Conservation (phyloP, 2,329 filamentous ascomycete species). For the Cordyceps cicadae region DNA sequence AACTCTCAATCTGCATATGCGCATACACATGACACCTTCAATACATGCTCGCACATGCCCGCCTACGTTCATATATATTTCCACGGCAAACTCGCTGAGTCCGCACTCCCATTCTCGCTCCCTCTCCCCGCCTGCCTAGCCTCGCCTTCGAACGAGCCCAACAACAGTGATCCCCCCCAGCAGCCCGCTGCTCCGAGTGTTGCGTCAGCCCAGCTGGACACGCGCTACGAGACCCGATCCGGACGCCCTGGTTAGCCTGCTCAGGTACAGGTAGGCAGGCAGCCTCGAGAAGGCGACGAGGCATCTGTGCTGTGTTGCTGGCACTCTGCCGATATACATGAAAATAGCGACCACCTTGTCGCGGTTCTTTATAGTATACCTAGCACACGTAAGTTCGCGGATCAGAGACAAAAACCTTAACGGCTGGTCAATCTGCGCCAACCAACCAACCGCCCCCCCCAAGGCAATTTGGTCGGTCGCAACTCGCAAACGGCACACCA, state of each 20-base stretch:
- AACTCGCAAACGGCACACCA: background rate
- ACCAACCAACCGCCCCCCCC: background rate
- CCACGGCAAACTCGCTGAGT: background rate
- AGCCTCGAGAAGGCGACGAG: background rate
- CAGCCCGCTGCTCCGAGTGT: background rate
- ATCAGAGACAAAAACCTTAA: background rate
- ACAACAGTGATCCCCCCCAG: background rate
- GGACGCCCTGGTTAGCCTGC: background rate
- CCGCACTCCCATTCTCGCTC: background rate
- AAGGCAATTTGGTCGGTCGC: background rate
- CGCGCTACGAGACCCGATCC: constrained; percentile 9
- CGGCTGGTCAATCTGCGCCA: background rate
- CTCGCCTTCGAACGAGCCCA: background rate
- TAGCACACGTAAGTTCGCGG: background rate
- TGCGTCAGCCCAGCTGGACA: constrained; percentile 7
- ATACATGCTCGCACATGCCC: background rate
- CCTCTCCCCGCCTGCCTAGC: background rate
- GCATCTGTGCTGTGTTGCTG: background rate
- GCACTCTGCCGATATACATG: background rate
- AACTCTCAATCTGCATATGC: background rate
- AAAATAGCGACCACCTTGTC: background rate
- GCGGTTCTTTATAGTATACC: background rate
- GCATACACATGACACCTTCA: background rate
- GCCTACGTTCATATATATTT: background rate
- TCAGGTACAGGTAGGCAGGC: background rate